Conservation (phyloP, 176 grass and related monocot genomes). For the Miscanthus lutarioriparius region DNA sequence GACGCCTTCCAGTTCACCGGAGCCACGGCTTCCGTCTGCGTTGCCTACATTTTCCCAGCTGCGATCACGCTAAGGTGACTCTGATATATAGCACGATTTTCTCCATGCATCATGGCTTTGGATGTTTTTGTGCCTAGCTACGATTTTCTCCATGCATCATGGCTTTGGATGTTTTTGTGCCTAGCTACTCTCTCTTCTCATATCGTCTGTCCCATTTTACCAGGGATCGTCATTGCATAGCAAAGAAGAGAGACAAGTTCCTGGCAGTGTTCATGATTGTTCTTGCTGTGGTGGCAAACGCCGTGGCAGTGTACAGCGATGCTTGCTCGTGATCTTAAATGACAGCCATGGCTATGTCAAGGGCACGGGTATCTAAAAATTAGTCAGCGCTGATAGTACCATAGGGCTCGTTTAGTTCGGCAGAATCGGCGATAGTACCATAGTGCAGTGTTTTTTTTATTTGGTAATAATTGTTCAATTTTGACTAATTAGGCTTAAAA, state of each 20-base stretch:
- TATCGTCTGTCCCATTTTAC: neutral
- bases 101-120: neutral
- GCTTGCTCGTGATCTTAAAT: slow-evolving; percentile 48
- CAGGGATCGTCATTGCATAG: slow-evolving; percentile 81
- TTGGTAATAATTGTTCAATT: too few relatives aligned
- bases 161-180: neutral
- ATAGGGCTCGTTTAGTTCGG: too few relatives aligned
- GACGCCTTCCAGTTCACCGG: slow-evolving; percentile 97
- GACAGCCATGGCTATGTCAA: neutral
- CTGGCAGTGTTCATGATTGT: slow-evolving; percentile 77
- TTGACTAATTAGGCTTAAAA: too few relatives aligned
- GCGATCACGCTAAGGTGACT: slow-evolving; percentile 72
- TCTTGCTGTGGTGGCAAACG: slow-evolving; percentile 71
- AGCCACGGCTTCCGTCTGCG: slow-evolving; percentile 75
- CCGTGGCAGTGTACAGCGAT: slow-evolving; percentile 83
- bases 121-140: neutral
- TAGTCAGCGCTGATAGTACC: too few relatives aligned
- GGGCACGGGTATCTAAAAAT: neutral
- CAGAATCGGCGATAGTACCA: too few relatives aligned
- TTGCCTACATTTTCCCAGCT: slow-evolving; percentile 85
- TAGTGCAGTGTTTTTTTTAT: too few relatives aligned
- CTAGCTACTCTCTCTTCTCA: neutral
- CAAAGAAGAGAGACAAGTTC: slow-evolving; percentile 63
- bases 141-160: neutral
- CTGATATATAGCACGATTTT: neutral